Evolutionary conservation across 1,139 yeast genomes (phyloP).

Genomic region (Hyphopichia wangnamkhiaoensis): DNA sequence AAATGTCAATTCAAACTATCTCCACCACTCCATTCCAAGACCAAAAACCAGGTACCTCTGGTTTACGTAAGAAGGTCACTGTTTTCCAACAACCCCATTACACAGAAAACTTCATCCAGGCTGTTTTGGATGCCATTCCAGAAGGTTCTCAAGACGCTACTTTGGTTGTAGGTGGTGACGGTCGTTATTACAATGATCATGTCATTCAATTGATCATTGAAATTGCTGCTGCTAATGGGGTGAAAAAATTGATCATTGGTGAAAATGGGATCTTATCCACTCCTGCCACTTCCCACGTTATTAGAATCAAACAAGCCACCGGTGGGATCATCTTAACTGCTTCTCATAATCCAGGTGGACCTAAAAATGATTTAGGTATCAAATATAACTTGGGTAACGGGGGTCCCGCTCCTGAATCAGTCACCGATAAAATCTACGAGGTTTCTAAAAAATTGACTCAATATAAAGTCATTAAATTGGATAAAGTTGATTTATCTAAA

Average conservation of each 20-base stretch:
- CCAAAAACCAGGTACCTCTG: slow-evolving; percentile 98
- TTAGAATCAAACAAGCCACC: slow-evolving; percentile 74
- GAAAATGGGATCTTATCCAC: slow-evolving; percentile 87
- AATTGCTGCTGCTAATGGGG: slow-evolving; percentile 92
- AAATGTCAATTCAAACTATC: slow-evolving; percentile 28
- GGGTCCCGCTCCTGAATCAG: slow-evolving; percentile 98
- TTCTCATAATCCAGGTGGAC: slow-evolving; percentile 99
- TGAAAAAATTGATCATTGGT: slow-evolving; percentile 80
- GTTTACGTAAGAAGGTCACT: slow-evolving; percentile 85
- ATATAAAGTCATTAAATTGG: slow-evolving; percentile 62
- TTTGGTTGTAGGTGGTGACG: slow-evolving; percentile 95
- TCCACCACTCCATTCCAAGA: slow-evolving; percentile 79
- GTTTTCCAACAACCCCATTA: slow-evolving; percentile 82
- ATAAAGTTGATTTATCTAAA: slow-evolving; percentile 57
- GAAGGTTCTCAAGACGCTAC: slow-evolving; percentile 78
- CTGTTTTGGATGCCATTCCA: slow-evolving; percentile 83
- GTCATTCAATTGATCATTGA: slow-evolving; percentile 80
- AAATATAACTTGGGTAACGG: slow-evolving; percentile 94
- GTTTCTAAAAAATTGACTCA: slow-evolving; percentile 57
- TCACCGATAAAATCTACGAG: slow-evolving; percentile 84
- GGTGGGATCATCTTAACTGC: slow-evolving; percentile 98
- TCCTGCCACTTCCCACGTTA: slow-evolving; percentile 93
- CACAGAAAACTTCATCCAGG: slow-evolving; percentile 92
- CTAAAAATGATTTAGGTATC: slow-evolving; percentile 88
- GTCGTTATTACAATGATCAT: slow-evolving; percentile 83